phyloP scores from a whole-genome alignment of 345 rosid species.

The Hibiscus syriacus region DNA sequence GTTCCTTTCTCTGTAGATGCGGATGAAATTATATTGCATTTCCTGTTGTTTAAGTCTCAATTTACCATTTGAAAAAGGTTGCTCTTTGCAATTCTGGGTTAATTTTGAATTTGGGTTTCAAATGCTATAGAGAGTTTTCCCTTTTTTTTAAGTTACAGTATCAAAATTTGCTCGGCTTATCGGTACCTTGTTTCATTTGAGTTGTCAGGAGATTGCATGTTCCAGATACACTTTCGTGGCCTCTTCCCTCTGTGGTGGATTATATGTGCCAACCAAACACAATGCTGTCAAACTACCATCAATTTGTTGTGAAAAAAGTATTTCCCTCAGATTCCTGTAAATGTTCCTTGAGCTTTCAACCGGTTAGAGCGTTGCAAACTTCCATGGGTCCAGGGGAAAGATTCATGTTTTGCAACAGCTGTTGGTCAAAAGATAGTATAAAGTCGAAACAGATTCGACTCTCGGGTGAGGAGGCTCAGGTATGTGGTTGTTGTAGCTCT shows the following conservation, averaged over 20 bases:
- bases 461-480: conserved; percentile 15
- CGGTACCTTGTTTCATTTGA: not conserved
- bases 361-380: conserved; percentile 17
- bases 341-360: conserved; percentile 23
- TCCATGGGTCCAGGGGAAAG: conserved; percentile 11
- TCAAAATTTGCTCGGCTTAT: too few species aligned
- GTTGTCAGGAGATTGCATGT: conserved; percentile 24
- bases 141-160: too few species aligned
- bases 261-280: conserved; percentile 16
- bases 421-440: conserved; percentile 5
- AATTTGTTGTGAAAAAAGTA: conserved; percentile 11
- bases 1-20: not conserved
- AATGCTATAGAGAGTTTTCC: too few species aligned
- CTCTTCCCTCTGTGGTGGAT: conserved; percentile 15
- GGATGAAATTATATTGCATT: not conserved
- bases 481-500: conserved; percentile 2
- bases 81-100: not conserved
- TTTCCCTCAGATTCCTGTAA: conserved; percentile 12
- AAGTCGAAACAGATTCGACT: conserved; percentile 16
- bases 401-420: conserved; percentile 11
- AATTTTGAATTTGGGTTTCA: not conserved
- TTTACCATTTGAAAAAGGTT: not conserved
- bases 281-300: conserved; percentile 17
- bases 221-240: conserved; percentile 13
- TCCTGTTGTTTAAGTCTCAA: not conserved